Conservation (phyloP, 2,329 filamentous ascomycete genomes). For the Ophiostoma sp. region DNA sequence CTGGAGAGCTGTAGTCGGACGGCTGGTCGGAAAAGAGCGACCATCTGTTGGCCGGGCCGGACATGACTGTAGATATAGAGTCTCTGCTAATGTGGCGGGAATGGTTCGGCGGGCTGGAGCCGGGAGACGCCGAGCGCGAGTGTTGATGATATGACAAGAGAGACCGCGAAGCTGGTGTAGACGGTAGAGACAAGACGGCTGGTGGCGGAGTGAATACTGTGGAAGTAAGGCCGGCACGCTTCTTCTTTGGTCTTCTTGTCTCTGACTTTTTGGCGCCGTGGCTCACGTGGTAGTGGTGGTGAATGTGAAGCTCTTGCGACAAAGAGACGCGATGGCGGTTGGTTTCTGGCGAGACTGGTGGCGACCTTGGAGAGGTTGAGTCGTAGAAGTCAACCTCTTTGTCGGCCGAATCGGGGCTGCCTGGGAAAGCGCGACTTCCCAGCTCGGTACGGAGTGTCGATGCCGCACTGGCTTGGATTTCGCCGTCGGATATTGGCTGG, state of each 20-base stretch:
- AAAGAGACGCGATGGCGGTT: slow-evolving; percentile 34
- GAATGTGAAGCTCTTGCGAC: slow-evolving; percentile 79
- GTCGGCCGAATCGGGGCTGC: slow-evolving; percentile 8
- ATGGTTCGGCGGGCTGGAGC: slow-evolving; percentile 31
- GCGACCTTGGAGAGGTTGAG: neutral
- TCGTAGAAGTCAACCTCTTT: neutral
- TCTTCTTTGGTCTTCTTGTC: slow-evolving; percentile 62
- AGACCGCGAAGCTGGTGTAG: slow-evolving; percentile 39
- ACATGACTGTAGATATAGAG: slow-evolving; percentile 44
- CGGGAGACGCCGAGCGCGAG: slow-evolving; percentile 22
- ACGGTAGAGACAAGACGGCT: slow-evolving; percentile 36
- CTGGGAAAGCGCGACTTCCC: slow-evolving; percentile 32
- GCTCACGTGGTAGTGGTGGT: slow-evolving; percentile 78
- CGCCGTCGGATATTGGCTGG: slow-evolving; percentile 56
- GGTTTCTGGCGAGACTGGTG: slow-evolving; percentile 27
- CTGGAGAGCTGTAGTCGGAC: slow-evolving; percentile 65
- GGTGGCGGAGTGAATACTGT: slow-evolving; percentile 57
- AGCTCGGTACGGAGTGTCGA: slow-evolving; percentile 69
- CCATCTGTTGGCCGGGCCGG: slow-evolving; percentile 54
- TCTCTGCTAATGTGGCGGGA: slow-evolving; percentile 44
- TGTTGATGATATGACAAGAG: slow-evolving; percentile 36
- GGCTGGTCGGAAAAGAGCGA: slow-evolving; percentile 56
- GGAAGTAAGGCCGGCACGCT: slow-evolving; percentile 59
- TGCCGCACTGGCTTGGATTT: slow-evolving; percentile 36
- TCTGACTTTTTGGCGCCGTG: slow-evolving; percentile 56